Percentiles rank a stretch among this genome's conserved stretches.
These are phyloP conservation scores for Physcomitrium patens DNA, from an alignment of 225 moss, liverwort and hornwort genomes.

Conservation along the genomic window DNA sequence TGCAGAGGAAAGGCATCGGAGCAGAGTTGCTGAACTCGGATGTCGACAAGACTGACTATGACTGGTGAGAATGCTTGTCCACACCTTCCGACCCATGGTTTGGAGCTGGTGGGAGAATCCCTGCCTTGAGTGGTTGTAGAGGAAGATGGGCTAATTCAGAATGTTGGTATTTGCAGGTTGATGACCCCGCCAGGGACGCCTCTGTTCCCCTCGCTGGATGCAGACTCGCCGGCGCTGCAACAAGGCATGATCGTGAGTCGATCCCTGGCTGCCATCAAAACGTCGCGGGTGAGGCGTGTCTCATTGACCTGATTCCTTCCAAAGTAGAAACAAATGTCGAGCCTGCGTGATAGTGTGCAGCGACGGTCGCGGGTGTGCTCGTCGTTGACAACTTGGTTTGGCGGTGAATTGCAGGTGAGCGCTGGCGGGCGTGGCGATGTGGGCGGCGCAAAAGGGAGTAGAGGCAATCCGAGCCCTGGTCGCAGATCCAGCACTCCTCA, in stretches of 20 bases:
- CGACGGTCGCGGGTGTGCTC: background rate
- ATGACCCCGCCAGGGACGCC: slow-evolving; percentile 68
- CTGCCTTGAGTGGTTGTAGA: too few relatives aligned
- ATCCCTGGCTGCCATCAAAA: slow-evolving; percentile 53
- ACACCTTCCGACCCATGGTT: too few relatives aligned
- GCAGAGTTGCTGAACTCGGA: slow-evolving; percentile 65
- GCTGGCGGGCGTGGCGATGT: slow-evolving; percentile 32
- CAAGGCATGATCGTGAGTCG: slow-evolving; percentile 50
- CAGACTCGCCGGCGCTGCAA: slow-evolving; percentile 45
- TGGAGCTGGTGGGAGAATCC: too few relatives aligned
- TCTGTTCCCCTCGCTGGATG: slow-evolving; percentile 61
- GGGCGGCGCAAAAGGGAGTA: slow-evolving; percentile 31
- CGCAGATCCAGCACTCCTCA: slow-evolving; percentile 47
- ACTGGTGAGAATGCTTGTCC: slow-evolving; percentile 44
- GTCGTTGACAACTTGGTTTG: background rate
- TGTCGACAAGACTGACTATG: slow-evolving; percentile 63
- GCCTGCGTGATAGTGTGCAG: too few relatives aligned
- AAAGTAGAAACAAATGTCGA: too few relatives aligned
- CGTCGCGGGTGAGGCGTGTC: slow-evolving; percentile 46
- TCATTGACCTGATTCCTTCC: background rate
- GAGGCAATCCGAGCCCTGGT: slow-evolving; percentile 54
- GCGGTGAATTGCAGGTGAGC: slow-evolving; percentile 20
- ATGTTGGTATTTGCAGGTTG: slow-evolving; percentile 36
- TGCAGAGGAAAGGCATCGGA: slow-evolving; percentile 48
- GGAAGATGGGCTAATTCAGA: background rate